A percentile compares a stretch with the other conserved stretches of the same genome.
phyloP scores from a whole-genome alignment of 257 asterid species.

The Nicotiana knightiana region DNA sequence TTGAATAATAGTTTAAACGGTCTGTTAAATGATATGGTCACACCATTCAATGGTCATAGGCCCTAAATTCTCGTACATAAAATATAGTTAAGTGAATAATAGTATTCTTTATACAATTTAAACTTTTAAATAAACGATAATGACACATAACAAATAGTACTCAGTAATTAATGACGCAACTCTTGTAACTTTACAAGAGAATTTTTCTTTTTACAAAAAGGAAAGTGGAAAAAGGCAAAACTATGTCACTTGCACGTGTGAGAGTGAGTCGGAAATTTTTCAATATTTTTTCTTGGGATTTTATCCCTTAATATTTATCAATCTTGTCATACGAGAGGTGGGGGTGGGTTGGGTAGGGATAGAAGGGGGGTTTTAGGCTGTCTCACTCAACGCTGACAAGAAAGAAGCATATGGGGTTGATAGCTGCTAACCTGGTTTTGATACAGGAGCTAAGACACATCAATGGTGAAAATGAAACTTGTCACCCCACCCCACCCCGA shows the following conservation, averaged over 20 bases:
- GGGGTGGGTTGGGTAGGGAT: neutral
- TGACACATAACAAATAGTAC: neutral
- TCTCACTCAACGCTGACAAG: conserved; percentile 12
- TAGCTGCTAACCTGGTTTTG: conserved; percentile 12
- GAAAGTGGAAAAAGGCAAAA: neutral
- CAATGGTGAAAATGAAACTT: conserved; percentile 6
- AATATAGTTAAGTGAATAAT: too few species aligned
- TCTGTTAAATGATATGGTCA: too few species aligned
- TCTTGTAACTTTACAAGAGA: neutral
- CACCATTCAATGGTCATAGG: neutral
- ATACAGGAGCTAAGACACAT: conserved; percentile 12
- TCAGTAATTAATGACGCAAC: too few species aligned
- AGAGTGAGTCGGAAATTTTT: neutral
- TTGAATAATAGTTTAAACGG: neutral
- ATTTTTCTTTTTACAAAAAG: neutral
- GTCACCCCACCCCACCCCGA: neutral
- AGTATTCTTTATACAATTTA: too few species aligned
- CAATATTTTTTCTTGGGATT: neutral
- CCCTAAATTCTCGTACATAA: neutral
- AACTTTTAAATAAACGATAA: neutral
- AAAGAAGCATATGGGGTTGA: conserved; percentile 8
- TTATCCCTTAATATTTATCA: neutral
- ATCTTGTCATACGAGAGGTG: neutral
- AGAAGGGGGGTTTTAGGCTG: conserved; percentile 9
- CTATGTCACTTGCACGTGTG: conserved; percentile 12